phyloP scores from a whole-genome alignment of 2,329 filamentous ascomycete genomes.

The Exophiala calicioides region DNA sequence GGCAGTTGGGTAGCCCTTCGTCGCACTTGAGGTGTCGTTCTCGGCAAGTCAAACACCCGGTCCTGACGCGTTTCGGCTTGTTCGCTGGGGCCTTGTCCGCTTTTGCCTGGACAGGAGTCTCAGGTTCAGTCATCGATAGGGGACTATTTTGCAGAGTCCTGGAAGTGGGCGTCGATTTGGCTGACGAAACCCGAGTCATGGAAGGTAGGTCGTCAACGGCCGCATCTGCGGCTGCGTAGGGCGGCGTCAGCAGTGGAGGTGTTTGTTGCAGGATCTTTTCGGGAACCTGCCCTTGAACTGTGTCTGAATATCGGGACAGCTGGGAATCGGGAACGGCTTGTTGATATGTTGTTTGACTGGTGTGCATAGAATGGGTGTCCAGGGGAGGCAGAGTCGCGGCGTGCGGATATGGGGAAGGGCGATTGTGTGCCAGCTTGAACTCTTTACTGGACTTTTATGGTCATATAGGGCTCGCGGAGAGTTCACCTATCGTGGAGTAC shows the following conservation, averaged over 20 bases:
- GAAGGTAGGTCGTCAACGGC: conserved; percentile 13
- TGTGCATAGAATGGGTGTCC: neutral
- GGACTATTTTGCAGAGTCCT: conserved; percentile 27
- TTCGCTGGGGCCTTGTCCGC: conserved; percentile 17
- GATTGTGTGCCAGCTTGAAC: conserved; percentile 27
- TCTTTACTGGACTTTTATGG: conserved; percentile 10
- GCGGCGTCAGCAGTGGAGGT: conserved; percentile 24
- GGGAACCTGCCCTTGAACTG: conserved; percentile 9
- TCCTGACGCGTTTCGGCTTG: conserved; percentile 84
- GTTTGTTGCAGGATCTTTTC: conserved; percentile 4
- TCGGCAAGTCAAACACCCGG: conserved; percentile 86
- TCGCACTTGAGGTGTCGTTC: conserved; percentile 91
- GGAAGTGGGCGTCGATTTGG: conserved; percentile 28
- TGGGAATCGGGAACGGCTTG: neutral
- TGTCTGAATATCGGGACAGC: conserved; percentile 11
- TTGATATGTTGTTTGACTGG: conserved; percentile 4
- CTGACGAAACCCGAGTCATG: conserved; percentile 27
- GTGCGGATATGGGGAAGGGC: conserved; percentile 12
- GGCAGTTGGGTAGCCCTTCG: conserved; percentile 65
- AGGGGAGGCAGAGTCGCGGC: conserved; percentile 11
- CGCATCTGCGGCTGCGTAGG: conserved; percentile 27
- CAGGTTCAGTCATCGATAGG: conserved; percentile 27
- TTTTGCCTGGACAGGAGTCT: conserved; percentile 19
- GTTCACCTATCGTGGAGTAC: neutral
- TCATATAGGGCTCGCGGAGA: conserved; percentile 1